These are phyloP conservation scores for Hypoxylon sp. DNA, from an alignment of 2,329 filamentous ascomycete genomes.

Conservation along the genomic window DNA sequence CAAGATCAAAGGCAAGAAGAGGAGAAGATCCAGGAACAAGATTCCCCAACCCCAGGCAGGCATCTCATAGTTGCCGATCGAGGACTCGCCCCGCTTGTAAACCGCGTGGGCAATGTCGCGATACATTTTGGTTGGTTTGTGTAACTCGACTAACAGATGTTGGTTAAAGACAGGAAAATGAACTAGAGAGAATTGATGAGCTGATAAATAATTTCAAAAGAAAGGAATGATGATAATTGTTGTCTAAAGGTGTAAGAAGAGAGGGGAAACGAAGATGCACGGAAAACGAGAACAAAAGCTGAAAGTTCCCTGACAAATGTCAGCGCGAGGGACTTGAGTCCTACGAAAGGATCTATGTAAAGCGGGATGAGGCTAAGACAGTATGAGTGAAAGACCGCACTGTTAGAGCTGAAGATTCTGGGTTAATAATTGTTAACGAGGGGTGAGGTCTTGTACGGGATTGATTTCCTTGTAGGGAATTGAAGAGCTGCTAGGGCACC, in stretches of 20 bases:
- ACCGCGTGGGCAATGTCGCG: slow-evolving; percentile 54
- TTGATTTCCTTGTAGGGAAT: not conserved
- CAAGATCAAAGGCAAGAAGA: slow-evolving; percentile 63
- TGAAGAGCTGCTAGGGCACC: not conserved
- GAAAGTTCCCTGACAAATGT: slow-evolving; percentile 33
- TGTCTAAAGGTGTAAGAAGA: slow-evolving; percentile 21
- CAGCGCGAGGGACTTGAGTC: slow-evolving; percentile 17
- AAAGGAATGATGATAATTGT: slow-evolving; percentile 26
- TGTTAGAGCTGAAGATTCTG: slow-evolving; percentile 1
- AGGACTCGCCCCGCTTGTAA: slow-evolving; percentile 57
- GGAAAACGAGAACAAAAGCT: slow-evolving; percentile 30
- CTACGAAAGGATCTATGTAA: slow-evolving; percentile 9
- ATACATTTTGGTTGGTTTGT: slow-evolving; percentile 51
- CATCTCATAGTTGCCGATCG: slow-evolving; percentile 52
- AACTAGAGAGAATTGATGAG: slow-evolving; percentile 12
- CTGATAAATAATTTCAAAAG: slow-evolving; percentile 14
- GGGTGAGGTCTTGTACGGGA: not conserved
- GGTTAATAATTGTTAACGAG: slow-evolving; percentile 19
- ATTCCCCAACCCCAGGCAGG: slow-evolving; percentile 60
- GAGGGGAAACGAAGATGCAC: slow-evolving; percentile 16
- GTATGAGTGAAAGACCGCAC: not conserved
- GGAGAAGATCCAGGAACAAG: slow-evolving; percentile 58
- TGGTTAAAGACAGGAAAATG: slow-evolving; percentile 19
- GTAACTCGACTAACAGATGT: slow-evolving; percentile 11
- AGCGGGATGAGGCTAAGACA: slow-evolving; percentile 28